A percentile compares a stretch with the other conserved stretches of the same genome.
phyloP scores from a whole-genome alignment of 2,329 filamentous ascomycete species.

The Xylaria sp. region DNA sequence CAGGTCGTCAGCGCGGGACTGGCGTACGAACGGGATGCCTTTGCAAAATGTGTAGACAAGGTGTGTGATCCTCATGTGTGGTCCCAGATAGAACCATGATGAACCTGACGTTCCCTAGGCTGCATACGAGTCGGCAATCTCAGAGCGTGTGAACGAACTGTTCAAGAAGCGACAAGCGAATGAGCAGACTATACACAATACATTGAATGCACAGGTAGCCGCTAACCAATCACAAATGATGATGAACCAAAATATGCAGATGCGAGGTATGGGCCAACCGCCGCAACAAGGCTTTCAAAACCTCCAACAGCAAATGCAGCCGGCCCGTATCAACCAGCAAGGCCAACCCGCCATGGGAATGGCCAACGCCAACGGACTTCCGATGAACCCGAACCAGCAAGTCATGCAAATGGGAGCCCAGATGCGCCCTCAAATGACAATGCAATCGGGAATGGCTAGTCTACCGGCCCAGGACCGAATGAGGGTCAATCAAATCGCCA shows the following conservation, averaged over 20 bases:
- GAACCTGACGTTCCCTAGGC: slow-evolving; percentile 50
- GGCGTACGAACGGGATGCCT: slow-evolving; percentile 60
- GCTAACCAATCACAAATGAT: slow-evolving; percentile 57
- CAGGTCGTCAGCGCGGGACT: slow-evolving; percentile 56
- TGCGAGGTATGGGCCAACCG: slow-evolving; percentile 61
- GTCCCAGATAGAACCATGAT: not conserved
- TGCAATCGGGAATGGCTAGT: slow-evolving; percentile 51
- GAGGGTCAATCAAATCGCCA: slow-evolving; percentile 58
- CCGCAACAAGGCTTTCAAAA: slow-evolving; percentile 66
- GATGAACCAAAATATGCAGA: slow-evolving; percentile 65
- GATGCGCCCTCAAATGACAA: slow-evolving; percentile 44
- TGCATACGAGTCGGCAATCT: slow-evolving; percentile 61
- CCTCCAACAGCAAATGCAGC: slow-evolving; percentile 68
- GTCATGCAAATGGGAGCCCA: slow-evolving; percentile 52
- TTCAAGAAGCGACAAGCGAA: slow-evolving; percentile 62
- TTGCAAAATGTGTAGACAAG: slow-evolving; percentile 58
- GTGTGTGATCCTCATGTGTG: slow-evolving; percentile 49
- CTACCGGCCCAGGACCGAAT: slow-evolving; percentile 57
- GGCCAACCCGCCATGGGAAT: slow-evolving; percentile 55
- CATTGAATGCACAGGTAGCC: slow-evolving; percentile 52
- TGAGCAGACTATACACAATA: slow-evolving; percentile 60
- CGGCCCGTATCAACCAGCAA: slow-evolving; percentile 62
- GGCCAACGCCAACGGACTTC: slow-evolving; percentile 51
- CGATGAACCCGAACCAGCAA: slow-evolving; percentile 47
- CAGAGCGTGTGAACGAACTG: slow-evolving; percentile 59